A percentile compares a stretch with the other conserved stretches of the same genome.
These are phyloP conservation scores for Phytophthora agathidicida DNA, from an alignment of 352 stramenopile species.

Conservation along the genomic window DNA sequence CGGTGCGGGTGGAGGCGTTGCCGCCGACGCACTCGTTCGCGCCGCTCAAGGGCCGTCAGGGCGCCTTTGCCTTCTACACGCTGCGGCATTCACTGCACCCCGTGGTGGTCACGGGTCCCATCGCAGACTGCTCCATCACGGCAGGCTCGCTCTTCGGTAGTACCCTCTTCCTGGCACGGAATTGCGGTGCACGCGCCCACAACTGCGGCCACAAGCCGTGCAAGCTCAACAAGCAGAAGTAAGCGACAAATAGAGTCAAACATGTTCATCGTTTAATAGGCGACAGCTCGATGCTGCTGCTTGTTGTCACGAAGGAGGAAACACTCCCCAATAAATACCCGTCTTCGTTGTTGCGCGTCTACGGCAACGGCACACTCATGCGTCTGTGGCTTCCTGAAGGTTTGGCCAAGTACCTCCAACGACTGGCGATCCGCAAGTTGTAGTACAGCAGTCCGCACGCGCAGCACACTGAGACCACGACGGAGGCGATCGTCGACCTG, in stretches of 20 bases:
- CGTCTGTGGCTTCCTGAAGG: slow-evolving; percentile 38
- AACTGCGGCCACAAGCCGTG: slow-evolving; percentile 31
- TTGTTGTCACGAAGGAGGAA: not conserved
- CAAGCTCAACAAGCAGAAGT: slow-evolving; percentile 28
- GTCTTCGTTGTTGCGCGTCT: not conserved
- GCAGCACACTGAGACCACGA: slow-evolving; percentile 60
- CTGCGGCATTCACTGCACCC: slow-evolving; percentile 71
- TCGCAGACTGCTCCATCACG: slow-evolving; percentile 76
- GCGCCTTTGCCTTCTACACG: slow-evolving; percentile 84
- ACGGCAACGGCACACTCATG: slow-evolving; percentile 27
- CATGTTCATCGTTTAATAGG: slow-evolving; percentile 14
- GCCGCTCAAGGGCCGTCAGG: slow-evolving; percentile 67
- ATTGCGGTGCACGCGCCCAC: slow-evolving; percentile 63
- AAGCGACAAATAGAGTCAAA: too few relatives aligned
- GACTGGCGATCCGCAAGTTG: slow-evolving; percentile 67
- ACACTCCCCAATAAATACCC: slow-evolving; percentile 16
- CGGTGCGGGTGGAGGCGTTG: slow-evolving; percentile 56
- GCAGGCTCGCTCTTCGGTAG: slow-evolving; percentile 81
- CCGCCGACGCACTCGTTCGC: slow-evolving; percentile 56
- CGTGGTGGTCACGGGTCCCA: slow-evolving; percentile 82
- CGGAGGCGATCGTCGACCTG: slow-evolving; percentile 42
- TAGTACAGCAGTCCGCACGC: slow-evolving; percentile 61
- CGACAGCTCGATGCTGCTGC: too few relatives aligned
- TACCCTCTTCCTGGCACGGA: slow-evolving; percentile 73
- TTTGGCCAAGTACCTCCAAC: slow-evolving; percentile 79